Base-by-base conservation (phyloP, 768 basidiomycete genomes). In the Agaricus subrufescens region DNA sequence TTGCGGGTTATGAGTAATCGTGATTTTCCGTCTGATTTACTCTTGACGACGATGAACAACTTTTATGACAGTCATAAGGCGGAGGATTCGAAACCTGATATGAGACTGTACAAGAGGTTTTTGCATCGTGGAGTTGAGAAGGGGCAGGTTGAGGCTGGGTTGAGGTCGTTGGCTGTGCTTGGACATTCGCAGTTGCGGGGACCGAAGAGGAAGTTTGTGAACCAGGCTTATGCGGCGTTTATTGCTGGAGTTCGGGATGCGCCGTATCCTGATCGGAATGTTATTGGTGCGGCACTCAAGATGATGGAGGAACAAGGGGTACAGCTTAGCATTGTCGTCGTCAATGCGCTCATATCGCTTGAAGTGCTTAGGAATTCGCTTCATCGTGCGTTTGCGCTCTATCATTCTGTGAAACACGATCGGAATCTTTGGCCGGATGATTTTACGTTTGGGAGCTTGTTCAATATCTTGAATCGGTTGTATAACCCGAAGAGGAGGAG, bases 331-430 rank as follows among this genome's bases (percentile, higher is more conserved):
- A 44, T 50, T 5, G 4, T 30, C 14, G 34, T 56, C 19, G 44
- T 49, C 48, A 56, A 56, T 27, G 42, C 55, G 23, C 48, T 56
- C 29, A 56, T 56, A 9, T 47, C 55, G 4, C 44, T 45, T 30
- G 55, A 56, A 50, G 48, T 50, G 25, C 47, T 43, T 25, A 27
- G 31, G 5, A 56, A 56, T 43, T 56, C 55, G 12, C 42, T 56
- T 38, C 48, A 39, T 43, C 40, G 55, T 19, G 42, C 55, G 1
- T 56, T 56, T 29, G 43, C 48, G 43, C 45, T 56, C 12, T 56
- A 56, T 42, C 6, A 56, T 25, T 48, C 43, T 30, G 47, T 56
- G 31, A 56, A 50, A 49, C 7, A 10, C 19, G 34, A 43, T 19
- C 42, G 48, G 9, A 25, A 37, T 4, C 23, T 56, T 25, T 42